Conservation (phyloP, 2,329 filamentous ascomycete genomes). For the Scolecobasidium constrictum region DNA sequence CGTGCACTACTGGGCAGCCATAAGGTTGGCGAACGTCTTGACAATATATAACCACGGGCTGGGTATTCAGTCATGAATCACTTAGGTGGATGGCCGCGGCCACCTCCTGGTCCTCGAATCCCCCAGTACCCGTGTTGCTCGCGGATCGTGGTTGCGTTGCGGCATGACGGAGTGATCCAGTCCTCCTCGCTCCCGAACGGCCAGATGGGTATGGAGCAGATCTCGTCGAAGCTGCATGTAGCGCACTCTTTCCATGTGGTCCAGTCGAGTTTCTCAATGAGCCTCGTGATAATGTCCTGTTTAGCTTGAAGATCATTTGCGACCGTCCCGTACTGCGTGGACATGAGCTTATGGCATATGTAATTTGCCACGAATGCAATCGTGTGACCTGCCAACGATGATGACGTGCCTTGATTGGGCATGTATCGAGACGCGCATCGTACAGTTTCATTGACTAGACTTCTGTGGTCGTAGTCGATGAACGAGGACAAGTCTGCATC, state of each 20-base stretch:
- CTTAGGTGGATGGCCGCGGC: too few relatives aligned
- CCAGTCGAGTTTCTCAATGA: slow-evolving; percentile 47
- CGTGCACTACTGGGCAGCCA: too few relatives aligned
- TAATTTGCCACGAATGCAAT: slow-evolving; percentile 19
- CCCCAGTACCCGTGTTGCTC: slow-evolving; percentile 5
- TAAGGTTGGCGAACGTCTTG: too few relatives aligned
- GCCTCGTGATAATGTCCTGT: slow-evolving; percentile 20
- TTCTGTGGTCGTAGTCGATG: slow-evolving; percentile 25
- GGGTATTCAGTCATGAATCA: too few relatives aligned
- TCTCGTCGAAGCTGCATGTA: slow-evolving; percentile 41
- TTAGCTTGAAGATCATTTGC: slow-evolving; percentile 10
- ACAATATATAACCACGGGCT: too few relatives aligned
- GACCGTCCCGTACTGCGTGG: slow-evolving; percentile 12
- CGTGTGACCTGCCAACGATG: slow-evolving; percentile 19
- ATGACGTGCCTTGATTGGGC: slow-evolving; percentile 12
- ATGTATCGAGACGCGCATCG: slow-evolving; percentile 38
- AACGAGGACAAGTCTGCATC: slow-evolving; percentile 24
- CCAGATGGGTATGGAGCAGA: slow-evolving; percentile 56
- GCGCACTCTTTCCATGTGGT: slow-evolving; percentile 47
- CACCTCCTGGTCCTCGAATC: too few relatives aligned
- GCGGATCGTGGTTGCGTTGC: neutral
- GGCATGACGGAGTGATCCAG: slow-evolving; percentile 38
- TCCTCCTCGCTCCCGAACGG: slow-evolving; percentile 45
- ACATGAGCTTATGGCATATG: slow-evolving; percentile 24
- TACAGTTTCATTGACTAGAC: slow-evolving; percentile 28